phyloP scores from a whole-genome alignment of 371 early-diverging fungal species.

The Mortierella sp. region DNA sequence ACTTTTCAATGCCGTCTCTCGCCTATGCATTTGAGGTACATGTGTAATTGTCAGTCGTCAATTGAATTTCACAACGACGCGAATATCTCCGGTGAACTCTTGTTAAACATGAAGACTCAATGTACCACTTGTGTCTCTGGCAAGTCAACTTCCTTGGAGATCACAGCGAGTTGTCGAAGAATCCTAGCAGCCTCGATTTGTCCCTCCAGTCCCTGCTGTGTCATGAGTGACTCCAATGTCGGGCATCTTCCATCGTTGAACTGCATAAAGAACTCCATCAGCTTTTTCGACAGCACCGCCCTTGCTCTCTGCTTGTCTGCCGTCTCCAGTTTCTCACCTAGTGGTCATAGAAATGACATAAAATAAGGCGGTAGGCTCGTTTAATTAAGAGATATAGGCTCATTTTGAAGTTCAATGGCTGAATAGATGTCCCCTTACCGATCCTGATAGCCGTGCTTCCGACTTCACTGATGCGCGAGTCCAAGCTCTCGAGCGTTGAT shows the following conservation, averaged over 20 bases:
- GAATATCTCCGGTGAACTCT: background rate
- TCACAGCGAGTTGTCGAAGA: conserved; percentile 85
- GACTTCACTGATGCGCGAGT: conserved; percentile 90
- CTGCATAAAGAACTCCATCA: conserved; percentile 93
- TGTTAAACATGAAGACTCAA: background rate
- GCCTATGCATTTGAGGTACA: conserved; percentile 63
- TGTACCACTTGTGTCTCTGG: conserved; percentile 81
- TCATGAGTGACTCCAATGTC: conserved; percentile 81
- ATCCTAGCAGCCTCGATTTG: conserved; percentile 93
- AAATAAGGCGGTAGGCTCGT: background rate
- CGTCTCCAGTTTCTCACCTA: conserved; percentile 94
- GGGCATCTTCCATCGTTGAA: conserved; percentile 83
- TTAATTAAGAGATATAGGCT: background rate
- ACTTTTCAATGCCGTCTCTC: conserved; percentile 86
- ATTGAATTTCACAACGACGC: background rate
- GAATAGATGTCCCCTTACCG: conserved; percentile 62
- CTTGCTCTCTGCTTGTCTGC: conserved; percentile 92
- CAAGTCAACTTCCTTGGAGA: conserved; percentile 92
- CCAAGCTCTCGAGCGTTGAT: conserved; percentile 86
- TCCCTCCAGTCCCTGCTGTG: conserved; percentile 84
- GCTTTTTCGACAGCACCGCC: conserved; percentile 90
- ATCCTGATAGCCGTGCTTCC: conserved; percentile 97
- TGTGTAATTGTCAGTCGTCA: background rate
- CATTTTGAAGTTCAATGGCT: background rate
- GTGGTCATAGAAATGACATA: background rate